Evolutionary conservation across 2,329 filamentous ascomycete genomes (phyloP).

Genomic region (Botrytis deweyae): DNA sequence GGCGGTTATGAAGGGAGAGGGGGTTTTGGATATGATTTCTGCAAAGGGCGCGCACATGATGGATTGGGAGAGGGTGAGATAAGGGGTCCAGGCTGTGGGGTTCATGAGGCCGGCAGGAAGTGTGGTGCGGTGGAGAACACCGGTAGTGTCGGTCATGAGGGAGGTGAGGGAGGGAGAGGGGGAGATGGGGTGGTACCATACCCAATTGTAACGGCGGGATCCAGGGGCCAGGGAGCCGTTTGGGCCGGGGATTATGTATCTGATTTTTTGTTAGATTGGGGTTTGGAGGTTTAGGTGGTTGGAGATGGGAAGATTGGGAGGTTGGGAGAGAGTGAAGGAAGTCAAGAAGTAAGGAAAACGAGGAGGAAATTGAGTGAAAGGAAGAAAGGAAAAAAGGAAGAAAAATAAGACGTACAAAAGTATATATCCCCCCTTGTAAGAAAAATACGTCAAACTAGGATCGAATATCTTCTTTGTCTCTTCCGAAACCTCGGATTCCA

Average conservation of each 20-base stretch:
- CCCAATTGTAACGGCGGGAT: slow-evolving; percentile 46
- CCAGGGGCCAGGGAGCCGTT: slow-evolving; percentile 43
- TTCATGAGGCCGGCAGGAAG: slow-evolving; percentile 30
- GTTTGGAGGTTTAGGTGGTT: not conserved
- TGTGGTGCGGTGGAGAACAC: slow-evolving; percentile 32
- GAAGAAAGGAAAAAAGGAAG: too few relatives aligned
- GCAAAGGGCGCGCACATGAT: slow-evolving; percentile 26
- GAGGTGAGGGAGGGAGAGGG: slow-evolving; percentile 30
- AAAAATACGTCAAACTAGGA: slow-evolving; percentile 45
- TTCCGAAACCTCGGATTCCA: slow-evolving; percentile 42
- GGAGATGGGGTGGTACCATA: slow-evolving; percentile 45
- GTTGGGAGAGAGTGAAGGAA: not conserved
- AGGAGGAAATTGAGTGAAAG: not conserved
- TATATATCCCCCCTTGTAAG: slow-evolving; percentile 44
- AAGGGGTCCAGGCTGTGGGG: slow-evolving; percentile 23
- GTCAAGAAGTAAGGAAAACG: not conserved
- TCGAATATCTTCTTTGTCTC: slow-evolving; percentile 40
- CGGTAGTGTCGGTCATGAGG: slow-evolving; percentile 39
- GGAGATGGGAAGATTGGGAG: not conserved
- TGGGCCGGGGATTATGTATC: slow-evolving; percentile 45
- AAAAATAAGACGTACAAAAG: slow-evolving; percentile 31
- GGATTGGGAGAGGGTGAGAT: slow-evolving; percentile 21
- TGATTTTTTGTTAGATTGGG: not conserved
- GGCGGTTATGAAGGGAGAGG: slow-evolving; percentile 45
- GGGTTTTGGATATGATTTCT: slow-evolving; percentile 44